Evolutionary conservation across 2,329 filamentous ascomycete genomes (phyloP).

Genomic region (Bimuria novae-zelandiae): DNA sequence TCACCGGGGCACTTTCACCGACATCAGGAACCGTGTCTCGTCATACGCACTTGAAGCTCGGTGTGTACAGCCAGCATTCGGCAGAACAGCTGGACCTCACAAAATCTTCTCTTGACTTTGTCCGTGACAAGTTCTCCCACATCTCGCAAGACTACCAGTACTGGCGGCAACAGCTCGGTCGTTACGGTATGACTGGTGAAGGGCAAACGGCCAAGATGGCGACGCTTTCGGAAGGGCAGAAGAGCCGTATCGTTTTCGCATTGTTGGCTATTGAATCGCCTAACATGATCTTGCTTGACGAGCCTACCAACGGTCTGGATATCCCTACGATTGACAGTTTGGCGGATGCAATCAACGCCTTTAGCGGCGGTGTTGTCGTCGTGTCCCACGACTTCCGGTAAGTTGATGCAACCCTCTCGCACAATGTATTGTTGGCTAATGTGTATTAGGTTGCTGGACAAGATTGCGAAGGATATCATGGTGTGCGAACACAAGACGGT

Average conservation of each 20-base stretch:
- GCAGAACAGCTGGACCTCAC: constrained; percentile 97
- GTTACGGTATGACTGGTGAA: constrained; percentile 91
- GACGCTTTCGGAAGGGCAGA: constrained; percentile 95
- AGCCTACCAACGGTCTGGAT: constrained; percentile 99
- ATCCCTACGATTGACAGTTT: constrained; percentile 98
- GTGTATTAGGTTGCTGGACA: constrained; percentile 82
- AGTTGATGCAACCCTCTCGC: constrained; percentile 36
- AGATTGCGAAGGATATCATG: constrained; percentile 99
- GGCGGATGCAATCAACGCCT: constrained; percentile 96
- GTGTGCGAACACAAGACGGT: constrained; percentile 99
- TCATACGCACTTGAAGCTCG: constrained; percentile 98
- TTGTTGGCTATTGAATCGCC: constrained; percentile 91
- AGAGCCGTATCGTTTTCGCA: constrained; percentile 97
- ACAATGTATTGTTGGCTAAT: constrained; percentile 39
- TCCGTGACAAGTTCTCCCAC: constrained; percentile 87
- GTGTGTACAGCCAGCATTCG: constrained; percentile 97
- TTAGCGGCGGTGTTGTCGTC: constrained; percentile 93
- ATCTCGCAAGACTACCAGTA: constrained; percentile 98
- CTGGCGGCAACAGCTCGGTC: constrained; percentile 96
- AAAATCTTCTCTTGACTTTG: constrained; percentile 97
- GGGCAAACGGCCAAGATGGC: constrained; percentile 97
- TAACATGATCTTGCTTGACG: constrained; percentile 97
- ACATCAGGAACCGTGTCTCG: constrained; percentile 81
- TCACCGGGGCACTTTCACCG: constrained; percentile 92
- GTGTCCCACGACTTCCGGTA: constrained; percentile 99